These are phyloP conservation scores for Naganishia randhawae DNA, from an alignment of 768 basidiomycete species.

Conservation along the genomic window DNA sequence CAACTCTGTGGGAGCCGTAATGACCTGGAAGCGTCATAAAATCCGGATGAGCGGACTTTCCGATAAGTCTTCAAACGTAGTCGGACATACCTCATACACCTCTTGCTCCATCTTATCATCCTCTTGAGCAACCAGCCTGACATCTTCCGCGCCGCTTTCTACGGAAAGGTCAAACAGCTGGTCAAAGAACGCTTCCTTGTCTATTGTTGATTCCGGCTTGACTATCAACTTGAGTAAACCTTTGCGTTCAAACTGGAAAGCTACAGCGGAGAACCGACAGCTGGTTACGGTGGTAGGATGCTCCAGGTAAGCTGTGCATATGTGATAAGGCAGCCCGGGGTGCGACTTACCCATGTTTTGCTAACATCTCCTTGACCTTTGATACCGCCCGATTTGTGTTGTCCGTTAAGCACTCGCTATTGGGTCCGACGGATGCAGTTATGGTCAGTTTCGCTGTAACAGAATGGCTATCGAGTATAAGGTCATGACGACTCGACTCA, in stretches of 20 bases:
- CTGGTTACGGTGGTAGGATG: conserved; percentile 22
- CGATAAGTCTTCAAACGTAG: background rate
- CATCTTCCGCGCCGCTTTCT: conserved; percentile 48
- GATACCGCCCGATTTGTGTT: conserved; percentile 39
- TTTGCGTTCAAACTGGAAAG: conserved; percentile 45
- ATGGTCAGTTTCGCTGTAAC: background rate
- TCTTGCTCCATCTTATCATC: conserved; percentile 24
- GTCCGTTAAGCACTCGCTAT: conserved; percentile 44
- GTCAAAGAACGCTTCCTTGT: conserved; percentile 35
- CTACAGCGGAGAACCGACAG: conserved; percentile 41
- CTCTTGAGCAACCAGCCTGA: conserved; percentile 35
- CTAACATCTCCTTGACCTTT: conserved; percentile 41
- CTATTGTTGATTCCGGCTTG: background rate
- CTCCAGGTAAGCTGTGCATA: background rate
- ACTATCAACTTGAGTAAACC: conserved; percentile 39
- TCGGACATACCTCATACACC: conserved; percentile 9
- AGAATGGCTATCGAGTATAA: too few relatives aligned
- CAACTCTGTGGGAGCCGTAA: conserved; percentile 32
- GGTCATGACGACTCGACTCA: conserved; percentile 26
- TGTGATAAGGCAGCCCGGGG: background rate
- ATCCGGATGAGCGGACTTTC: background rate
- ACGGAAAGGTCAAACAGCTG: conserved; percentile 44
- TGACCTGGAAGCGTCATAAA: conserved; percentile 28
- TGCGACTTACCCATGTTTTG: conserved; percentile 35
- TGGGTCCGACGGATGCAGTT: background rate